Percentiles rank a stretch among this genome's conserved stretches.
Conservation (phyloP, 192 early-diverging fungal genomes). For the Physocladia obscura region DNA sequence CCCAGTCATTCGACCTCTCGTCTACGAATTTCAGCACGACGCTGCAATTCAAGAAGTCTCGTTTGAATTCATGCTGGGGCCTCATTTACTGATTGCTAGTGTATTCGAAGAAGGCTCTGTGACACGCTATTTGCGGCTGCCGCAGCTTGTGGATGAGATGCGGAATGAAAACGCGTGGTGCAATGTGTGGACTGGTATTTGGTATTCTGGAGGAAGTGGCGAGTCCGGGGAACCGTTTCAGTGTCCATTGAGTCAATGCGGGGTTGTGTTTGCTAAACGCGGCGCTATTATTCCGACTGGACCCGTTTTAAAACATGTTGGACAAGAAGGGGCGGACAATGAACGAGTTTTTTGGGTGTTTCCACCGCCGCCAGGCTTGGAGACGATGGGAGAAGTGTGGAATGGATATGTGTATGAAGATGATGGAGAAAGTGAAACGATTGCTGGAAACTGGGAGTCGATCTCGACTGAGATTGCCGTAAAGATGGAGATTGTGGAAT, state of each 20-base stretch:
- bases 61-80: slow-evolving; percentile 61
- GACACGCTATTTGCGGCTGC: slow-evolving; percentile 38
- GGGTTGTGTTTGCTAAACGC: slow-evolving; percentile 42
- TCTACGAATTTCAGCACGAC: slow-evolving; percentile 57
- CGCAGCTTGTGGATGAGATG: background rate
- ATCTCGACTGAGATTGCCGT: slow-evolving; percentile 37
- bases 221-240: slow-evolving; percentile 19
- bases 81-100: slow-evolving; percentile 49
- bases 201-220: slow-evolving; percentile 38
- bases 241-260: slow-evolving; percentile 41
- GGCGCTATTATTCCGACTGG: slow-evolving; percentile 48
- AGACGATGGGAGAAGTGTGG: background rate
- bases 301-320: slow-evolving; percentile 40
- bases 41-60: slow-evolving; percentile 25
- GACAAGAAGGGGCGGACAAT: slow-evolving; percentile 33
- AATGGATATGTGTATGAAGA: slow-evolving; percentile 43
- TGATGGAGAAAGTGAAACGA: slow-evolving; percentile 50
- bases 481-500: slow-evolving; percentile 28
- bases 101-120: slow-evolving; percentile 39
- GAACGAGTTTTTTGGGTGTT: slow-evolving; percentile 45
- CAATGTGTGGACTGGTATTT: slow-evolving; percentile 45
- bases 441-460: slow-evolving; percentile 35
- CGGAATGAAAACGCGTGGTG: slow-evolving; percentile 39
- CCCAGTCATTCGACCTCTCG: slow-evolving; percentile 54
- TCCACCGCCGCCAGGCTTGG: slow-evolving; percentile 24